Percentiles rank a stretch among this genome's conserved stretches.
Conservation (phyloP, 306 rosid genomes). For the Lathyrus tuberosus region DNA sequence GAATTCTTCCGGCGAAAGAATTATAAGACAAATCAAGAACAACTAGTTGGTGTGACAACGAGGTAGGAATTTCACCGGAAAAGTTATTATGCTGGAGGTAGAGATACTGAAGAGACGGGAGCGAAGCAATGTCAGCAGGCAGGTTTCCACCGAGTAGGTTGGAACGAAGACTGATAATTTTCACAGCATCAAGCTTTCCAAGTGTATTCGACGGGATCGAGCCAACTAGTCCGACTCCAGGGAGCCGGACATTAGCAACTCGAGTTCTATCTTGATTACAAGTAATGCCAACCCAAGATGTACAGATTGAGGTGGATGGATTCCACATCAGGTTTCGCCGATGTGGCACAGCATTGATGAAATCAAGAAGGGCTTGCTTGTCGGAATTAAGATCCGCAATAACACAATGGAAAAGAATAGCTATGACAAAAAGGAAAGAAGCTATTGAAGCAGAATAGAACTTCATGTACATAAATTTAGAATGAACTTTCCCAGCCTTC, state of each 20-base stretch:
- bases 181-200: constrained; percentile 76
- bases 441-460: constrained; percentile 44
- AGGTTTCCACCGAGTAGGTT: constrained; percentile 74
- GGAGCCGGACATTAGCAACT: constrained; percentile 66
- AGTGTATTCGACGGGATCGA: constrained; percentile 71
- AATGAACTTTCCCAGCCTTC: constrained; percentile 18
- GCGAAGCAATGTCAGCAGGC: constrained; percentile 77
- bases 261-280: constrained; percentile 56
- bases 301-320: constrained; percentile 54
- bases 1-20: constrained; percentile 72
- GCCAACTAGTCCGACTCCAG: constrained; percentile 85
- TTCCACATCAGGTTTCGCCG: constrained; percentile 65
- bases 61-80: constrained; percentile 77
- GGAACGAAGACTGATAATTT: constrained; percentile 77
- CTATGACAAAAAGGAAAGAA: constrained; percentile 46
- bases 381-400: constrained; percentile 70
- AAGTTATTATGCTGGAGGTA: constrained; percentile 85
- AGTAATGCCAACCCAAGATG: constrained; percentile 68
- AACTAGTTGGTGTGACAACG: constrained; percentile 58
- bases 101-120: constrained; percentile 71
- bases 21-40: constrained; percentile 87
- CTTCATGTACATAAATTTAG: constrained; percentile 51
- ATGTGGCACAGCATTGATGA: constrained; percentile 67
- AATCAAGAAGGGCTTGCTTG: constrained; percentile 74
- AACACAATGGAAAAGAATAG: constrained; percentile 54